These are phyloP conservation scores for Agrocybe chaxingu DNA, from an alignment of 768 basidiomycete genomes.

Conservation along the genomic window DNA sequence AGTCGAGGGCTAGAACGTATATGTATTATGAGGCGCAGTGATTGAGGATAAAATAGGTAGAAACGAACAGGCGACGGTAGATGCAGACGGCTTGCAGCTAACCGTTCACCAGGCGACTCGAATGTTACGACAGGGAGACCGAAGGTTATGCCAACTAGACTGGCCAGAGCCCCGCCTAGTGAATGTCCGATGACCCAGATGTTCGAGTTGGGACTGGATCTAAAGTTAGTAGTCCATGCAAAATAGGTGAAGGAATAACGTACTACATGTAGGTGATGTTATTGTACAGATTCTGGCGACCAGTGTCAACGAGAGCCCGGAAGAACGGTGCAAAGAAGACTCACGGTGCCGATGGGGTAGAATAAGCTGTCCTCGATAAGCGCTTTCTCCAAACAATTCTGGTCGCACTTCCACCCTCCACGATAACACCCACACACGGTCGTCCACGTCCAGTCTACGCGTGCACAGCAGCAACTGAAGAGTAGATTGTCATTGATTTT, in stretches of 20 bases:
- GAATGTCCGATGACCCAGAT: conserved; percentile 88
- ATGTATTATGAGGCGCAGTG: background rate
- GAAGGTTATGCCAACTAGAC: conserved; percentile 84
- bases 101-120: conserved; percentile 84
- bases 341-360: conserved; percentile 84
- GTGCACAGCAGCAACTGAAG: conserved; percentile 93
- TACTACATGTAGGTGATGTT: conserved; percentile 89
- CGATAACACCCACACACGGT: conserved; percentile 89
- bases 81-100: conserved; percentile 79
- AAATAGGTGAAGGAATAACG: conserved; percentile 11
- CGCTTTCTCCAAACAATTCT: conserved; percentile 72
- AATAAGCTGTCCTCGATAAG: conserved; percentile 80
- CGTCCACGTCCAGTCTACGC: conserved; percentile 90
- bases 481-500: conserved; percentile 91
- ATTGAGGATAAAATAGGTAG: background rate
- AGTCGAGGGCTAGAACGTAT: conserved; percentile 51
- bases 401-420: conserved; percentile 78
- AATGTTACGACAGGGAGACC: conserved; percentile 86
- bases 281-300: conserved; percentile 84
- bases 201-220: conserved; percentile 62
- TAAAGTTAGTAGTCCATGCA: background rate
- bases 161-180: conserved; percentile 69
- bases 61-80: conserved; percentile 74
- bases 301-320: conserved; percentile 4
- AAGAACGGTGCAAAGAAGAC: conserved; percentile 21